Base-by-base conservation (phyloP, 1,284 basidiomycete genomes). In the Tilletia indica region DNA sequence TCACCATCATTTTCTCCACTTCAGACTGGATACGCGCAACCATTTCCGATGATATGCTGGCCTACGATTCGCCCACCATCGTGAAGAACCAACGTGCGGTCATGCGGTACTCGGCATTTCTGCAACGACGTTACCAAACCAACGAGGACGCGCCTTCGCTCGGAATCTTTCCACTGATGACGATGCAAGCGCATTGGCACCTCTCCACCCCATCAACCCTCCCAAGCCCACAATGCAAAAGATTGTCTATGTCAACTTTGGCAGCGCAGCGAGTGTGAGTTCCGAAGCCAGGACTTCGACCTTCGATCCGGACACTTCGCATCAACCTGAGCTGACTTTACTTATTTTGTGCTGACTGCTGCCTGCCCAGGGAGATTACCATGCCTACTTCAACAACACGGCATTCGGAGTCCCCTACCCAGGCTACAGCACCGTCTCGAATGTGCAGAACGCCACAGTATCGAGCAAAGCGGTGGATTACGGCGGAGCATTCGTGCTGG, bases 361-460 rank as follows among this genome's bases (percentile, higher is more conserved):
- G 25, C 25, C 25, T 31, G 14, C 16, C 25, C 38, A 67, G 64
- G 45, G 64, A 16, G 64, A 39, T 21, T 67, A 71, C 42, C 73
- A 75, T 1, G 77, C 75, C 71, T 79, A 76, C 63, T 63, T 79
- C 70, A 77, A 79, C 67, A 68, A 71, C 31, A 69, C 73, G 45
- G 76, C 73, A 6, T 76, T 79, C 51, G 49, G 72, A 19, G 56
- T 70, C 66, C 74, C 84, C 76, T 78, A 83, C 69, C 83, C 85
- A 78, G 38, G 76, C 71, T 63, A 76, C 74, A 58, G 79, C 71
- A 48, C 81, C 75, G 71, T 76, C 74, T 64, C 70, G 71, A 64
- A 81, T 42, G 69, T 74, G 12, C 72, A 79, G 47, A 58, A 42
- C 0, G 77, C 64, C 31, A 21, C 38, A 12, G 1, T 11, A 74